Base-by-base conservation (phyloP, 495 filamentous ascomycete species). In the Podospora pseudoanserina region DNA sequence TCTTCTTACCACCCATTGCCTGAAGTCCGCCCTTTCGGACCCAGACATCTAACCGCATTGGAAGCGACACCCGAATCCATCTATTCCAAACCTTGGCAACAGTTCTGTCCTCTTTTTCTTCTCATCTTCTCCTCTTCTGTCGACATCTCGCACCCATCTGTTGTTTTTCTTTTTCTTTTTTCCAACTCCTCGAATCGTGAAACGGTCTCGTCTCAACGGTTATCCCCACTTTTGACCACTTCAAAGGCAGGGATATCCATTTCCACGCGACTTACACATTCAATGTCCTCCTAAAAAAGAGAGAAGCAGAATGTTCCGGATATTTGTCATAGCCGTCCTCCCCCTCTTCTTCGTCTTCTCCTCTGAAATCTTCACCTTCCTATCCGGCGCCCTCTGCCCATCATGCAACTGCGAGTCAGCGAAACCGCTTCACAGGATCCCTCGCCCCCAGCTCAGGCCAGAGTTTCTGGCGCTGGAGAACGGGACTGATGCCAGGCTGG, bases 381-480 rank as follows among this genome's bases (percentile, higher is more conserved):
- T 78, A 7, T 65, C 70, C 1, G 59, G 59, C 4, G 18, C 56
- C 70, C 6, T 58, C 65, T 4, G 18, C 61, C 2, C 71, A 72
- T 2, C n/a, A 58, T 20, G 56, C 6, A 58, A 58, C 6, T 27
- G 27, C 28, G 59, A 32, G 19, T 19, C 55, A 23, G n/a, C 70
- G 60, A 71, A 69, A 79, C 59, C 72, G 67, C n/a, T 78, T 77
- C 20, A 11, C 15, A 11, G 39, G 7, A 78, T 74, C 6, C 77
- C 79, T 28, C 76, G 76, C 13, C 79, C 82, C 18, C 73, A 73
- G 18, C 72, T 84, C 39, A 80, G 82, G 63, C 72, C 79, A 54
- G 78, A 80, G 18, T 72, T 82, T 16, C 65, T 84, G 44, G 81
- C 81, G 23, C 71, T 83, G 16, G 81, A 84, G 44, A 34, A 60